These are phyloP conservation scores for Waltergamsia citrina DNA, from an alignment of 2,329 filamentous ascomycete genomes.

Conservation along the genomic window DNA sequence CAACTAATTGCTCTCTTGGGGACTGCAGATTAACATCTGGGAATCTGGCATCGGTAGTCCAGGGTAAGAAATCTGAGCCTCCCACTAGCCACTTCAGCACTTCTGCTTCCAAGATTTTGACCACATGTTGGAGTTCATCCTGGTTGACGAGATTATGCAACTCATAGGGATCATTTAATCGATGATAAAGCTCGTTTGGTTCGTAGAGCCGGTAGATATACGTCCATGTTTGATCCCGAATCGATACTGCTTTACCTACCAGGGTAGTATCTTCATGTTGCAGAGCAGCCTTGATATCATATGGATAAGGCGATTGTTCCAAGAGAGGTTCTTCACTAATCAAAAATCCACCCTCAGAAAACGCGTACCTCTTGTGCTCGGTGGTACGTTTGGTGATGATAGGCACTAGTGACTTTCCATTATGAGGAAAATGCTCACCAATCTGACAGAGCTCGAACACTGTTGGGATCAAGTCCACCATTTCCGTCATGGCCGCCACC, in stretches of 20 bases:
- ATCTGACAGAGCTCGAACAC: constrained; percentile 27
- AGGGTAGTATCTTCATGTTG: constrained; percentile 32
- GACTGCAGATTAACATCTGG: constrained; percentile 21
- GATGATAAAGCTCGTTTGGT: constrained; percentile 30
- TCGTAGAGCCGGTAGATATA: constrained; percentile 36
- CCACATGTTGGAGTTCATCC: constrained; percentile 11
- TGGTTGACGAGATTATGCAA: constrained; percentile 25
- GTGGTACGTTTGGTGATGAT: constrained; percentile 12
- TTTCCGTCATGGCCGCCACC: constrained; percentile 26
- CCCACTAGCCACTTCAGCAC: constrained; percentile 27
- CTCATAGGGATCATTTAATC: constrained; percentile 24
- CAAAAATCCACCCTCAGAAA: constrained; percentile 34
- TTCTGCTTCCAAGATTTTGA: constrained; percentile 15
- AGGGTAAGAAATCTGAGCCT: constrained; percentile 24
- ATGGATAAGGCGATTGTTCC: constrained; percentile 30
- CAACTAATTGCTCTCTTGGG: constrained; percentile 13
- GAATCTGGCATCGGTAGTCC: constrained; percentile 21
- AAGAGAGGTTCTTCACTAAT: constrained; percentile 32
- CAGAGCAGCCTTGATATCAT: constrained; percentile 33
- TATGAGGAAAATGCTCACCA: constrained; percentile 27
- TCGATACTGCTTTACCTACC: constrained; percentile 30
- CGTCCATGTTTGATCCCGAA: constrained; percentile 25
- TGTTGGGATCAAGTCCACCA: constrained; percentile 35
- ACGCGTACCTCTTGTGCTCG: constrained; percentile 28
- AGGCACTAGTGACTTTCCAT: constrained; percentile 24